These are phyloP conservation scores for Prinsepia uniflora DNA, from an alignment of 306 rosid species.

Conservation along the genomic window DNA sequence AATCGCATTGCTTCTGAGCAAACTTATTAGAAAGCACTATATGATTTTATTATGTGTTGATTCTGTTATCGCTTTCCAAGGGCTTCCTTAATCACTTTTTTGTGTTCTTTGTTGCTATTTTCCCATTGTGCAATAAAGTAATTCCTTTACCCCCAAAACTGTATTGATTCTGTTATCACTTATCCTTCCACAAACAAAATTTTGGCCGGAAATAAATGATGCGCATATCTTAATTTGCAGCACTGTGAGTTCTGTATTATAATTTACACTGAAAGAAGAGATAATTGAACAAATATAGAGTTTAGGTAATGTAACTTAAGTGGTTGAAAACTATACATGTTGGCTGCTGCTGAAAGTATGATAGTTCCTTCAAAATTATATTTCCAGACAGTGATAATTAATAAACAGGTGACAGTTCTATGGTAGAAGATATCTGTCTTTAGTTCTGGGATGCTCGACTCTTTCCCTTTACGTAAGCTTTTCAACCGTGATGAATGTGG, in stretches of 20 bases:
- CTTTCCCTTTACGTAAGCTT: neutral
- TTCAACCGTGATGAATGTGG: neutral
- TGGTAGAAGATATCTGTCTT: neutral
- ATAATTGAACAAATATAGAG: neutral
- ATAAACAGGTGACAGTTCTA: neutral
- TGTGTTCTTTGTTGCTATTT: too few species aligned
- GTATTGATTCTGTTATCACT: too few species aligned
- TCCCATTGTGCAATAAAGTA: too few species aligned
- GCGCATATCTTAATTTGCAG: neutral
- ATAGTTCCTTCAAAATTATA: neutral
- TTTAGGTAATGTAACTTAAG: neutral
- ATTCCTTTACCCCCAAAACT: too few species aligned
- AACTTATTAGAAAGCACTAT: neutral
- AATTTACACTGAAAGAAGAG: neutral
- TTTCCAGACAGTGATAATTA: neutral
- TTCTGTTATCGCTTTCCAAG: neutral
- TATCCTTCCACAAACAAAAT: neutral
- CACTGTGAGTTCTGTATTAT: neutral
- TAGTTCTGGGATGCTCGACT: neutral
- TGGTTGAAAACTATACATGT: neutral
- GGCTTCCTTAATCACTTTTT: too few species aligned
- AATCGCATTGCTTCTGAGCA: neutral
- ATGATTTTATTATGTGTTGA: neutral
- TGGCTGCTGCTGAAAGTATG: neutral
- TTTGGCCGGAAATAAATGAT: neutral